Conservation (phyloP, 2,329 filamentous ascomycete genomes). For the Akanthomyces lecanii region DNA sequence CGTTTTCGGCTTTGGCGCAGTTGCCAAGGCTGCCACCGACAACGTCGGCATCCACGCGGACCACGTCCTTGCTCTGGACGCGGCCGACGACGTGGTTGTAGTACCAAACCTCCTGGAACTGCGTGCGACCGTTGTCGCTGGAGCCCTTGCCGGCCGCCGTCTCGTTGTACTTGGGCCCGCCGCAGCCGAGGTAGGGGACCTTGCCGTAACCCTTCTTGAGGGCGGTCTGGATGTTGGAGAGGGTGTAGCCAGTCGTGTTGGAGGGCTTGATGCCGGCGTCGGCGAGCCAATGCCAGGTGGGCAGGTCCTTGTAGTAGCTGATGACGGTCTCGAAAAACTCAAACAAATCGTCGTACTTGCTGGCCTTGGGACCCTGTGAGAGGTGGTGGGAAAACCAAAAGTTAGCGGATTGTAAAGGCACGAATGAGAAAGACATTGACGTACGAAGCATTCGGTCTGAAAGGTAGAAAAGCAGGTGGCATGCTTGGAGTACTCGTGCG, state of each 20-base stretch:
- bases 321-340: constrained; percentile 61
- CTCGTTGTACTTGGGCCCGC: constrained; percentile 55
- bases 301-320: constrained; percentile 52
- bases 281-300: constrained; percentile 58
- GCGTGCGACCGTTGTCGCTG: constrained; percentile 52
- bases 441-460: constrained; percentile 56
- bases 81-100: constrained; percentile 57
- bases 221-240: constrained; percentile 47
- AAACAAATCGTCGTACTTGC: constrained; percentile 54
- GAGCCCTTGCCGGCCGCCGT: constrained; percentile 53
- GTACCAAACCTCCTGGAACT: constrained; percentile 62
- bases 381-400: neutral
- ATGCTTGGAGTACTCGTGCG: constrained; percentile 64
- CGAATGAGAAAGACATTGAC: neutral
- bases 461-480: constrained; percentile 65
- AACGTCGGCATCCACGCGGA: constrained; percentile 40
- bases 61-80: constrained; percentile 47
- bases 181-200: constrained; percentile 58
- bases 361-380: constrained; percentile 46
- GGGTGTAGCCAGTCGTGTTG: constrained; percentile 54
- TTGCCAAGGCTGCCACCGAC: constrained; percentile 47
- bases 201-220: constrained; percentile 49
- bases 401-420: neutral
- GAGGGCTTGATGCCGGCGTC: constrained; percentile 51
- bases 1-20: constrained; percentile 51